Conservation (phyloP, 495 filamentous ascomycete genomes). For the Viridothelium virens region DNA sequence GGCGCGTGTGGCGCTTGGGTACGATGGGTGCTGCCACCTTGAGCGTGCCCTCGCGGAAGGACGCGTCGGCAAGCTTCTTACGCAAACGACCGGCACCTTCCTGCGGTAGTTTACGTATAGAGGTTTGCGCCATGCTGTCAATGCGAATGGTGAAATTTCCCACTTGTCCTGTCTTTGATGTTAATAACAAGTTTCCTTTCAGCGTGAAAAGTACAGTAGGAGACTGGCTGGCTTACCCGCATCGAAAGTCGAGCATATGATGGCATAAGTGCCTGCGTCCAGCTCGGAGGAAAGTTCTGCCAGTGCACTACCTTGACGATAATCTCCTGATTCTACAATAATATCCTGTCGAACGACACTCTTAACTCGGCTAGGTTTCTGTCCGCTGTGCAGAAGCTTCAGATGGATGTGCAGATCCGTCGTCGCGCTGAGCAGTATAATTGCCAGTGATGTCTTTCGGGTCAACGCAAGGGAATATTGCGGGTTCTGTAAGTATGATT, state of each 20-base stretch:
- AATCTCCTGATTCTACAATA: constrained; percentile 70
- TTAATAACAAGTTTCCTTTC: constrained; percentile 50
- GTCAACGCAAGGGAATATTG: constrained; percentile 65
- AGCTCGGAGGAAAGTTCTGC: constrained; percentile 49
- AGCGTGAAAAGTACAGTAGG: neutral
- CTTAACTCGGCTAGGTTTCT: constrained; percentile 57
- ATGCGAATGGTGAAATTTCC: constrained; percentile 70
- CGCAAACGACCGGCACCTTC: constrained; percentile 61
- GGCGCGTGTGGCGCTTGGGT: constrained; percentile 20
- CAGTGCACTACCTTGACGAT: constrained; percentile 68
- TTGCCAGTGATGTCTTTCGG: constrained; percentile 49
- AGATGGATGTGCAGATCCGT: constrained; percentile 66
- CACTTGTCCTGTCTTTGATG: constrained; percentile 68
- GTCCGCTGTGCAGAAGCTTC: constrained; percentile 72
- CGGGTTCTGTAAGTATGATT: constrained; percentile 72
- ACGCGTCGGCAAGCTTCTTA: constrained; percentile 22
- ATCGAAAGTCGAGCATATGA: constrained; percentile 84
- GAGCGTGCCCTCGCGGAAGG: constrained; percentile 22
- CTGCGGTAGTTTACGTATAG: constrained; percentile 48
- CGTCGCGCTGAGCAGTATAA: constrained; percentile 59
- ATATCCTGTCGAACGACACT: constrained; percentile 52
- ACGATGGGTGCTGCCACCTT: constrained; percentile 29
- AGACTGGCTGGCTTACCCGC: constrained; percentile 36
- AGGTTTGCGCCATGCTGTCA: constrained; percentile 48
- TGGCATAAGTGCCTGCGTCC: constrained; percentile 66